These are phyloP conservation scores for Aspergillus nidulans DNA, from an alignment of 495 filamentous ascomycete genomes.

Conservation along the genomic window DNA sequence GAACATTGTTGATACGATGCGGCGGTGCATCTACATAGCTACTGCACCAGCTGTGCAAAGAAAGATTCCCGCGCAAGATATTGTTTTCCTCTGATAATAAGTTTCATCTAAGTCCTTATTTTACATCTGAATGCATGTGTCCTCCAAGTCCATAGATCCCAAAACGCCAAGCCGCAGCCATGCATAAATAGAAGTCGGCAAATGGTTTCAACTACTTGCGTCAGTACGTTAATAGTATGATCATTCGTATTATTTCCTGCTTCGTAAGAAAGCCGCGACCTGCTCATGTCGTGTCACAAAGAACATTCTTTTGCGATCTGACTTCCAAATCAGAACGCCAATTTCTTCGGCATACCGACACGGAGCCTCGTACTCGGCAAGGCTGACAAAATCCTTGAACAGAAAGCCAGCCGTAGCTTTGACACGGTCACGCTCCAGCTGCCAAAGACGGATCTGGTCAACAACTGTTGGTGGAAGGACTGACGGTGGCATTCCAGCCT, in stretches of 20 bases:
- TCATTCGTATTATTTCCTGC: conserved; percentile 34
- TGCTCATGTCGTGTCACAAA: conserved; percentile 86
- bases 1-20: conserved; percentile 35
- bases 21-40: conserved; percentile 22
- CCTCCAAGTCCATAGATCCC: background rate
- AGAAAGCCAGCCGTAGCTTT: conserved; percentile 74
- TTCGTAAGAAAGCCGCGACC: conserved; percentile 72
- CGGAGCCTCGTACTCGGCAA: conserved; percentile 71
- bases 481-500: conserved; percentile 40
- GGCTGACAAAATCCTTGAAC: conserved; percentile 79
- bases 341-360: conserved; percentile 82
- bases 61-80: background rate
- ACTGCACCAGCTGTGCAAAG: too few species aligned
- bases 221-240: background rate
- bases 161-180: conserved; percentile 4
- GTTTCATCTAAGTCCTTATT: background rate
- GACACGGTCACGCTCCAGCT: conserved; percentile 93
- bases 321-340: conserved; percentile 88
- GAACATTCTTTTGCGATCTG: conserved; percentile 70
- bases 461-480: conserved; percentile 91
- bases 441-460: conserved; percentile 96
- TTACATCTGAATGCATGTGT: background rate
- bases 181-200: conserved; percentile 3
- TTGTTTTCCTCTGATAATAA: background rate
- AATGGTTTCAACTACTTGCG: conserved; percentile 3